Base-by-base conservation (phyloP, 805 yeast species). In the Starmerella stellata region DNA sequence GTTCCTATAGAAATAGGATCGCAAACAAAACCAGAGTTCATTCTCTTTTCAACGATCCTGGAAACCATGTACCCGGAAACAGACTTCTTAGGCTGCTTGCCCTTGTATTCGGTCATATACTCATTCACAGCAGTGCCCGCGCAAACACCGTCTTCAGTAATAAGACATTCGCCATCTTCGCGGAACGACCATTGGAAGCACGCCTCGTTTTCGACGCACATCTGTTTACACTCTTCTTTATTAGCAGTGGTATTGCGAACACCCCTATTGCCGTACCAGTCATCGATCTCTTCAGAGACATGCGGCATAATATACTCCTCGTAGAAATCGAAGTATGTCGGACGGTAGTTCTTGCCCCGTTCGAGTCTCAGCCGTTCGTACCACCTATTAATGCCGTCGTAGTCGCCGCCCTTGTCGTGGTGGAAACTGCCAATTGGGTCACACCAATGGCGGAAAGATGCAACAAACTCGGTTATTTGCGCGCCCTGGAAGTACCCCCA, bases 341-440 rank as follows among this genome's bases (percentile, higher is more conserved):
- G 35, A 7, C 23, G 7, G 33, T 19, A 54, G 19, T 39, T 45
- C 15, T 29, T 34, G 28, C 36, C 44, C 21, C 21, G 42, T 5
- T 30, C 40, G 36, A 38, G 44, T 38, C 32, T 41, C 42, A 44
- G 45, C 40, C 42, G 34, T 38, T 55, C 61, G 36, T 53, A 60
- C 51, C 39, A 57, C 42, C 7, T 43, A 20, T 51, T 56, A 15
- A 55, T 36, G 17, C 8, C 8, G 25, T 20, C 25, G 35, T 32
- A 20, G 20, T 58, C 59, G 24, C 48, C 48, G 7, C 53, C 45
- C 8, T 38, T 30, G 13, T 52, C 35, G 35, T 58, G 60, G 38
- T 61, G 63, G 44, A 58, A 56, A 1, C 57, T 43, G 11, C 52
- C 42, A 21, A 58, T 38, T 21, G 58, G 53, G 17, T 37, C 35